These are phyloP conservation scores for Suillus alpinus DNA, from an alignment of 768 basidiomycete genomes.

Conservation along the genomic window DNA sequence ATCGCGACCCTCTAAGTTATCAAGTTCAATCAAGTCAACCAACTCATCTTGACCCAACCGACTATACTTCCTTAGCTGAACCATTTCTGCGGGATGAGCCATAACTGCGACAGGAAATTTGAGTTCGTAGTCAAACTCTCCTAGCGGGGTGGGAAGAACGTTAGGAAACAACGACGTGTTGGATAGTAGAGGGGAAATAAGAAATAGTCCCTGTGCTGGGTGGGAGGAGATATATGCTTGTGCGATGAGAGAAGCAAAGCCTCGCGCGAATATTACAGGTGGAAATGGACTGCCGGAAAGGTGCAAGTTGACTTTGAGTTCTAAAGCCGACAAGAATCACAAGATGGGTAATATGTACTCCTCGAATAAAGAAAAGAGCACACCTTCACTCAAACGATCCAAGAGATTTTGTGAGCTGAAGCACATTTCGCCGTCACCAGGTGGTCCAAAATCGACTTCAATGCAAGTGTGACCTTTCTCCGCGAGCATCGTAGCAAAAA, in stretches of 20 bases:
- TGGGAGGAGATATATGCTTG: constrained; percentile 69
- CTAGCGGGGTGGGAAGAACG: constrained; percentile 35
- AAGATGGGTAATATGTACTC: not conserved
- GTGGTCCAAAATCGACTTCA: constrained; percentile 38
- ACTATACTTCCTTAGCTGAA: constrained; percentile 33
- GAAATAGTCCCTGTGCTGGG: constrained; percentile 58
- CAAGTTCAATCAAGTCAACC: constrained; percentile 38
- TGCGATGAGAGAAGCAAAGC: constrained; percentile 50
- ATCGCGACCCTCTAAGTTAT: constrained; percentile 35
- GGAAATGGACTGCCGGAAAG: constrained; percentile 49
- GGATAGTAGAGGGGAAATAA: constrained; percentile 54
- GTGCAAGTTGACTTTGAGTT: constrained; percentile 41
- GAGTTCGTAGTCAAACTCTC: constrained; percentile 60
- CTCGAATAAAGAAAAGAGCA: not conserved
- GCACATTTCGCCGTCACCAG: constrained; percentile 2
- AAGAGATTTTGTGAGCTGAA: constrained; percentile 28
- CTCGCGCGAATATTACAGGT: constrained; percentile 54
- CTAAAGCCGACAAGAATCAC: constrained; percentile 30
- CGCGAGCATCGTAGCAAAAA: constrained; percentile 39
- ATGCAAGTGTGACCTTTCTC: constrained; percentile 50
- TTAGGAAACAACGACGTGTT: constrained; percentile 32
- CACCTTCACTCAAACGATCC: constrained; percentile 32
- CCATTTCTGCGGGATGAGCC: constrained; percentile 33
- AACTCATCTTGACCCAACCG: constrained; percentile 39
- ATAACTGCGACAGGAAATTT: constrained; percentile 59